phyloP scores from a whole-genome alignment of 2,329 filamentous ascomycete genomes.

The Penicillium decumbens region DNA sequence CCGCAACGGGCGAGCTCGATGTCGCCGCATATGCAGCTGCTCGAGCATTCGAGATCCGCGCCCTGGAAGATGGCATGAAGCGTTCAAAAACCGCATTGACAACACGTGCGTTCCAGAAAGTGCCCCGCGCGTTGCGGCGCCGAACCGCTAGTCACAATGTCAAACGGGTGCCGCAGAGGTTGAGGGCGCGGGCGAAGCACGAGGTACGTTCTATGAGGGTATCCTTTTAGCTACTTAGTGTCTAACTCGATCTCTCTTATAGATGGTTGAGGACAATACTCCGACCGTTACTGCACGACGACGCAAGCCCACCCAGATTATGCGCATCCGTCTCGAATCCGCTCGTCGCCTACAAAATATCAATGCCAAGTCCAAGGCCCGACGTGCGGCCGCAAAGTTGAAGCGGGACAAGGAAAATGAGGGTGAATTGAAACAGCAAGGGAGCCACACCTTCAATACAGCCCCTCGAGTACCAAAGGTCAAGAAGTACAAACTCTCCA shows the following conservation, averaged over 20 bases:
- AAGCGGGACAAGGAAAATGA: slow-evolving; percentile 32
- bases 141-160: slow-evolving; percentile 94
- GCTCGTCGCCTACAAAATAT: slow-evolving; percentile 66
- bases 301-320: slow-evolving; percentile 43
- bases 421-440: slow-evolving; percentile 21
- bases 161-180: slow-evolving; percentile 74
- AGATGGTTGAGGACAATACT: slow-evolving; percentile 89
- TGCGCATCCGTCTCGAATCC: slow-evolving; percentile 63
- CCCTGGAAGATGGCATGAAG: slow-evolving; percentile 76
- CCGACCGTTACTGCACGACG: slow-evolving; percentile 64
- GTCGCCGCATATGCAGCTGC: slow-evolving; percentile 78
- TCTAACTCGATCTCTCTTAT: not conserved
- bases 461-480: slow-evolving; percentile 57
- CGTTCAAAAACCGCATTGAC: slow-evolving; percentile 61
- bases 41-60: slow-evolving; percentile 82
- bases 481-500: slow-evolving; percentile 64
- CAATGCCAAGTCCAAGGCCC: slow-evolving; percentile 43
- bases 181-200: slow-evolving; percentile 63
- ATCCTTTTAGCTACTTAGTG: not conserved
- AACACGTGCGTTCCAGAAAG: slow-evolving; percentile 80
- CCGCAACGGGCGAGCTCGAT: slow-evolving; percentile 71
- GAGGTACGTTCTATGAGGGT: slow-evolving; percentile 44
- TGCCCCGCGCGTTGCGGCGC: slow-evolving; percentile 77
- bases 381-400: slow-evolving; percentile 43
- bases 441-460: slow-evolving; percentile 32